These are phyloP conservation scores for Vanrija pseudolonga DNA, from an alignment of 1,284 basidiomycete genomes.

Conservation along the genomic window DNA sequence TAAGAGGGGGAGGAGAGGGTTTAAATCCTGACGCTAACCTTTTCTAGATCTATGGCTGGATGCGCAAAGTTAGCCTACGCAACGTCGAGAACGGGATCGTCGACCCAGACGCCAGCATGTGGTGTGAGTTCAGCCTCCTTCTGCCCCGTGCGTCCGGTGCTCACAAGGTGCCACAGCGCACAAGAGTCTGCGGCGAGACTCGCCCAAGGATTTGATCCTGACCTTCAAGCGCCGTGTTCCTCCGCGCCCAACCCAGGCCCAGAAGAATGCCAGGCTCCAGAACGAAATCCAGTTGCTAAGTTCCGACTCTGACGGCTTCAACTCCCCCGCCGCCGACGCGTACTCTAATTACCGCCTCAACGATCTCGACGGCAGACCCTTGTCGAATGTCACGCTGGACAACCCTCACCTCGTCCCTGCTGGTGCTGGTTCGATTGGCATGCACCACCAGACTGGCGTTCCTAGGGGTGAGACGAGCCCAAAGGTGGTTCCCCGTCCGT, in stretches of 20 bases:
- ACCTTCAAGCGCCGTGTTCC: conserved; percentile 89
- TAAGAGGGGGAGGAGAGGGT: conserved; percentile 53
- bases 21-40: conserved; percentile 14
- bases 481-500: too few relatives aligned
- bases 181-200: conserved; percentile 79
- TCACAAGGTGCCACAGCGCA: conserved; percentile 58
- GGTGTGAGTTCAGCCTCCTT: conserved; percentile 64
- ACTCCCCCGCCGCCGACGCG: conserved; percentile 26
- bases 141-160: not conserved
- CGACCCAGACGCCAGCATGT: conserved; percentile 87
- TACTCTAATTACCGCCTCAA: conserved; percentile 21
- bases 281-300: conserved; percentile 17
- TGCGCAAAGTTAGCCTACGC: conserved; percentile 79
- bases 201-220: conserved; percentile 75
- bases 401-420: too few relatives aligned
- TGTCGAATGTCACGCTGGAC: too few relatives aligned
- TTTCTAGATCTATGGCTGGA: conserved; percentile 86
- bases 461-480: too few relatives aligned
- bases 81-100: conserved; percentile 86
- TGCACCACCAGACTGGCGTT: too few relatives aligned
- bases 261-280: conserved; percentile 52
- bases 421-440: too few relatives aligned
- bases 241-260: conserved; percentile 75
- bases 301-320: conserved; percentile 20
- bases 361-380: conserved; percentile 16